These are phyloP conservation scores for Casuarina glauca DNA, from an alignment of 306 rosid genomes.

Conservation along the genomic window DNA sequence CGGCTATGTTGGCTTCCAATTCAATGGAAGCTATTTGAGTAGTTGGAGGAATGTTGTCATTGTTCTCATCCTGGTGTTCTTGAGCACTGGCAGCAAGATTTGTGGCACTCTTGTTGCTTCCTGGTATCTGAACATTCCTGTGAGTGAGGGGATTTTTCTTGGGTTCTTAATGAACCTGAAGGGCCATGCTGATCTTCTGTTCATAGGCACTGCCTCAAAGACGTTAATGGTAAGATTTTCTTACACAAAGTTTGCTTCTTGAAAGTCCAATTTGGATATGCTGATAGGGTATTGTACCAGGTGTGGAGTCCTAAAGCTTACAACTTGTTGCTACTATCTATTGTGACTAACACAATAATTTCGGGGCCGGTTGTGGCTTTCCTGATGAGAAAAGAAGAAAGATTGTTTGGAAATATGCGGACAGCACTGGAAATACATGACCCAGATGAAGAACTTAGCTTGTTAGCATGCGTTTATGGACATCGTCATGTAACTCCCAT, in stretches of 20 bases:
- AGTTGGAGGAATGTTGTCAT: slow-evolving; percentile 14
- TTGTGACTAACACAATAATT: slow-evolving; percentile 70
- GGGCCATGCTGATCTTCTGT: slow-evolving; percentile 88
- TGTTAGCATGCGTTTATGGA: slow-evolving; percentile 72
- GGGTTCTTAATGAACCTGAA: slow-evolving; percentile 76
- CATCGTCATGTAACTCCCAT: slow-evolving; percentile 69
- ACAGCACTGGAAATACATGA: slow-evolving; percentile 50
- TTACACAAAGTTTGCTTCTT: neutral
- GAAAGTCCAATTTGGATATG: neutral
- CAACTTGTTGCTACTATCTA: slow-evolving; percentile 59
- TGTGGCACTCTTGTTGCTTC: slow-evolving; percentile 71
- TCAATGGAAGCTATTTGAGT: slow-evolving; percentile 44
- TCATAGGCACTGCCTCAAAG: slow-evolving; percentile 68
- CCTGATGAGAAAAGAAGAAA: slow-evolving; percentile 57
- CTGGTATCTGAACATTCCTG: slow-evolving; percentile 60
- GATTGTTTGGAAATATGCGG: slow-evolving; percentile 50
- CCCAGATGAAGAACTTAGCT: slow-evolving; percentile 54
- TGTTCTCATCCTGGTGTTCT: slow-evolving; percentile 45
- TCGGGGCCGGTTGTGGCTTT: slow-evolving; percentile 78
- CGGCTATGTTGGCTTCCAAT: slow-evolving; percentile 83
- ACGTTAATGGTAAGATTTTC: slow-evolving; percentile 48
- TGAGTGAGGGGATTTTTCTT: slow-evolving; percentile 66
- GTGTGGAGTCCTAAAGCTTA: slow-evolving; percentile 47
- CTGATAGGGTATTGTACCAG: slow-evolving; percentile 43
- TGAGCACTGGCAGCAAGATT: slow-evolving; percentile 73